Conservation (phyloP, 768 basidiomycete species). For the Agrocybe chaxingu region DNA sequence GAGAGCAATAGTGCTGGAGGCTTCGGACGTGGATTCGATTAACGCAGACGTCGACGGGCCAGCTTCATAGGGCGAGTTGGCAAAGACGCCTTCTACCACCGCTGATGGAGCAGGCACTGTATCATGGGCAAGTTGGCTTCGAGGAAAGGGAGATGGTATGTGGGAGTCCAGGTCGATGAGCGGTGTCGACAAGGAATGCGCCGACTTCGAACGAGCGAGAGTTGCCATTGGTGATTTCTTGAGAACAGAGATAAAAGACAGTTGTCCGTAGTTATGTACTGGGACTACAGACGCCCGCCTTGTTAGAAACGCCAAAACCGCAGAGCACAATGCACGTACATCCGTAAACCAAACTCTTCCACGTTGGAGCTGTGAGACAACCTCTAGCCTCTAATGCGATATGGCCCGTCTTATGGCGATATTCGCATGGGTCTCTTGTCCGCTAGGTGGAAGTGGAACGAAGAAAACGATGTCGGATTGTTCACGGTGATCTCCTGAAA, state of each 20-base stretch:
- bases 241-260: neutral
- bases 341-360: too few relatives aligned
- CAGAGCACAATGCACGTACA: too few relatives aligned
- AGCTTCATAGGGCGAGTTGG: slow-evolving; percentile 5
- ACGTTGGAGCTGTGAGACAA: too few relatives aligned
- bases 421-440: too few relatives aligned
- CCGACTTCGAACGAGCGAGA: slow-evolving; percentile 30
- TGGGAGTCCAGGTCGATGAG: slow-evolving; percentile 19
- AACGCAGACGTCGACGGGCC: slow-evolving; percentile 9
- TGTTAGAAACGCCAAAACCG: too few relatives aligned
- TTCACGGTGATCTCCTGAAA: too few relatives aligned
- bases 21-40: slow-evolving; percentile 5
- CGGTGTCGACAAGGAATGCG: slow-evolving; percentile 19
- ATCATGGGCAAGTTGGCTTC: slow-evolving; percentile 26
- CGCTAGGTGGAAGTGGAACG: too few relatives aligned
- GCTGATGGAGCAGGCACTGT: slow-evolving; percentile 5
- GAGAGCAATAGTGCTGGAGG: slow-evolving; percentile 13
- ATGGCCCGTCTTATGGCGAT: too few relatives aligned
- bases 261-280: neutral
- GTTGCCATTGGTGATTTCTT: slow-evolving; percentile 31
- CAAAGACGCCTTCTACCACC: slow-evolving; percentile 2
- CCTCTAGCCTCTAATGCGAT: too few relatives aligned
- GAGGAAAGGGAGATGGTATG: slow-evolving; percentile 40
- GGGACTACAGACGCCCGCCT: too few relatives aligned
- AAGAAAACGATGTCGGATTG: too few relatives aligned